Evolutionary conservation across 306 rosid genomes (phyloP), one percentile per base, ranked within the genome.

Genomic region (Dryas drummondii): DNA sequence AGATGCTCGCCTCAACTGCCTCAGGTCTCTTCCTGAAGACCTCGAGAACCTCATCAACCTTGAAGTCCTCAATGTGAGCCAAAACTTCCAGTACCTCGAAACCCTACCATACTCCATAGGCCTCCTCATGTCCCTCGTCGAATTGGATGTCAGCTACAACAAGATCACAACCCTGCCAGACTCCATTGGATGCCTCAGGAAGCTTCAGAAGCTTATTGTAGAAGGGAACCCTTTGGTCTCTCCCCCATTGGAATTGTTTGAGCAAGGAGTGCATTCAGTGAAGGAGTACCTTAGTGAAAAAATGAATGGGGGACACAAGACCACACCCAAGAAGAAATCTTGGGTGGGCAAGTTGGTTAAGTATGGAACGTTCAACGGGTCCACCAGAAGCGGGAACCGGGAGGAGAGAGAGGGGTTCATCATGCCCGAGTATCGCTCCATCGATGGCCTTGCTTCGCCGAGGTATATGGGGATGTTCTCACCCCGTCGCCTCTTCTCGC

Each of bases 21-120:
- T 94, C 5, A 57, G 90, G 0, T 76, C 92, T 0, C 97, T 94
- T 15, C 98, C 98, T 0, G 89, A 87, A 0, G 93, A 88, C 37
- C 82, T 94, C 0, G 98, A 94, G 79, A 94, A 94, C 66, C 97
- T 94, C 2, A 76, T 89, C 60, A 90, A 88, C 89, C 96, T 94
- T 0, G 84, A 90, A 83, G 84, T 71, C 51, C 88, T 94, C 0
- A 94, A 94, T 19, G 78, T 94, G 5, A 92, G 99, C 85, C 99
- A 94, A 58, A 94, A 94, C 82, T 94, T 94, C 82, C 99, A 94
- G 16, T 84, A 84, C 82, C 85, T 94, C 0, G 83, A 80, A 0
- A n/a, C 85, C 42, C 79, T 94, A 0, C 99, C 99, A 0, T 89
- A 86, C 74, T 90, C 99, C 16, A 48, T 92, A 1, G 99, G 99